Conservation (phyloP, 176 grass and related monocot species). For the Eremochloa ophiuroides region DNA sequence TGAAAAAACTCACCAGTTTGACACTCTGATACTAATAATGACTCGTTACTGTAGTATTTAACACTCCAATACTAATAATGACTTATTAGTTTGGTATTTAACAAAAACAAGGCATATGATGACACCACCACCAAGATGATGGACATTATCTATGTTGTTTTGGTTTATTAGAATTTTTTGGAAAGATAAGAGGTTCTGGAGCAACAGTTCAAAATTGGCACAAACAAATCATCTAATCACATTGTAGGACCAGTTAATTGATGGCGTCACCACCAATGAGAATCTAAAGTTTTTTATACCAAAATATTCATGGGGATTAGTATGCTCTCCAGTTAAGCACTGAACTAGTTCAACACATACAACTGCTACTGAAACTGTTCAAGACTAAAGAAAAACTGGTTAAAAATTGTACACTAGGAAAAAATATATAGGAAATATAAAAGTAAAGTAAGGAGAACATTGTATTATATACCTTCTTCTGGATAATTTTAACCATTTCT, state of each 20-base stretch:
- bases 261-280: background rate
- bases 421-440: background rate
- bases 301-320: background rate
- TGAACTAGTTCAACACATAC: background rate
- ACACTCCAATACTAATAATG: background rate
- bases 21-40: background rate
- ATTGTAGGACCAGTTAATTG: background rate
- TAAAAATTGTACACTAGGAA: too few relatives aligned
- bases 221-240: background rate
- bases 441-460: background rate
- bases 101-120: background rate
- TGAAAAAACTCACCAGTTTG: conserved; percentile 6
- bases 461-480: conserved; percentile 56
- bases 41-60: background rate
- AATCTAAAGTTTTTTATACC: background rate
- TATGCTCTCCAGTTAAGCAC: background rate
- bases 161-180: background rate
- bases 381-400: background rate
- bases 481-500: conserved; percentile 96
- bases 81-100: background rate
- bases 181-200: background rate
- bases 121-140: background rate
- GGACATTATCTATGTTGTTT: background rate
- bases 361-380: background rate
- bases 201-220: background rate